Percentiles rank a stretch among this genome's conserved stretches.
phyloP scores from a whole-genome alignment of 306 rosid genomes.

The Quercus mongolica region DNA sequence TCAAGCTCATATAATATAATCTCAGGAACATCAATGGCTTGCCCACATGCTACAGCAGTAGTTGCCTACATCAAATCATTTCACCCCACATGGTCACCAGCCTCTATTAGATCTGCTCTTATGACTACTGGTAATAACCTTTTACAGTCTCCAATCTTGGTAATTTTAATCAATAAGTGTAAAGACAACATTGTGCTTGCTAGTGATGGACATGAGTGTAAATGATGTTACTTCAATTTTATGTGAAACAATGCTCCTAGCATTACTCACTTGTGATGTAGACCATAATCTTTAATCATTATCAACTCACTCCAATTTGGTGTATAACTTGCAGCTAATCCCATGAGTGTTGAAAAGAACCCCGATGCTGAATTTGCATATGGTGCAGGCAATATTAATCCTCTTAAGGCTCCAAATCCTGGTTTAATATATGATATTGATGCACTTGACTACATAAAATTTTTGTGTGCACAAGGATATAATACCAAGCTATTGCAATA shows the following conservation, averaged over 20 bases:
- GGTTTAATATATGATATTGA: slow-evolving; percentile 36
- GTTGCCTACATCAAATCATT: neutral
- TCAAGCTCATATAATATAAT: neutral
- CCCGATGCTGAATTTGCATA: slow-evolving; percentile 42
- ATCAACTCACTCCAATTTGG: neutral
- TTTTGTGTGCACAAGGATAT: slow-evolving; percentile 42
- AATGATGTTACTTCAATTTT: too few species aligned
- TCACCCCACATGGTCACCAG: slow-evolving; percentile 10
- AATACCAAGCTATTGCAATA: neutral
- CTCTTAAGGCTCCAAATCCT: slow-evolving; percentile 33
- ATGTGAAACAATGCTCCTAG: too few species aligned
- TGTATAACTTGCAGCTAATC: slow-evolving; percentile 20
- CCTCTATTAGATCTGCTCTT: slow-evolving; percentile 2
- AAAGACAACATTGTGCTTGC: too few species aligned
- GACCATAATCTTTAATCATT: neutral
- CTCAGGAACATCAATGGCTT: slow-evolving; percentile 22
- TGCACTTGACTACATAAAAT: slow-evolving; percentile 26
- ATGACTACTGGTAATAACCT: slow-evolving; percentile 2
- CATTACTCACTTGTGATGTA: neutral
- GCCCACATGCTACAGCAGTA: neutral
- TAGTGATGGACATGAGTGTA: too few species aligned
- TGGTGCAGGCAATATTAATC: slow-evolving; percentile 42
- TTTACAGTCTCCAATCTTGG: too few species aligned
- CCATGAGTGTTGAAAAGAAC: slow-evolving; percentile 25
- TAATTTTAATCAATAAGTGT: too few species aligned